Evolutionary conservation across 176 grass and related monocot species (phyloP), one percentile per base, ranked within the genome.

Genomic region (Zizania latifolia): DNA sequence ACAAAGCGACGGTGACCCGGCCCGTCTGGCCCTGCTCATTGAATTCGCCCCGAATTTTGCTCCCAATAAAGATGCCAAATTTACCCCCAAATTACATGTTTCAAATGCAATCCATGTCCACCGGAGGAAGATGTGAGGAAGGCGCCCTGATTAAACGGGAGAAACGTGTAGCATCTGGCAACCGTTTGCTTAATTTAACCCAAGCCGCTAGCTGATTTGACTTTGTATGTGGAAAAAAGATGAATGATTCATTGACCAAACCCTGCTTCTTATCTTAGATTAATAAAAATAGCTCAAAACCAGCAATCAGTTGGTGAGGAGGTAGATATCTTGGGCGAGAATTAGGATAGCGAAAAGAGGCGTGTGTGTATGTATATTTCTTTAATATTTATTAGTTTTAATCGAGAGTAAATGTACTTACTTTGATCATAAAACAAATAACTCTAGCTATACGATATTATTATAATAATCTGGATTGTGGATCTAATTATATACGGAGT

Each of bases 41-140:
- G 62, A 70, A 70, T 29, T 41, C 15, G 5, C 43, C 17, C 63
- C 10, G 36, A 57, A 71, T 19, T 34, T 55, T 1, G 39, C 0
- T 11, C 0, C 39, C 33, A 30, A 28, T 6, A 62, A 58, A n/a
- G n/a, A 28, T 56, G 27, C 58, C 73, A 17, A 82, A 72, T 77
- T 82, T 77, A 41, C 85, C 67, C 79, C 78, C 24, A 5, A 31
- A 40, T 67, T 72, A 72, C 79, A 82, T 72, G 85, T 82, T 77
- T 77, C 2, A 1, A 78, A 61, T 53, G 60, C 74, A 41, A 66
- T 46, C 39, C 74, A 58, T 78, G 67, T 83, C 79, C 71, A 17
- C 16, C 2, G 33, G 27, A 62, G 8, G 84, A 82, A 77, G 78
- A 60, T 15, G 57, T 71, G 28, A 86, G 53, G 63, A 81, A 86